These are phyloP conservation scores for Rhizopus arrhizus DNA, from an alignment of 371 early-diverging fungal species.

Conservation along the genomic window DNA sequence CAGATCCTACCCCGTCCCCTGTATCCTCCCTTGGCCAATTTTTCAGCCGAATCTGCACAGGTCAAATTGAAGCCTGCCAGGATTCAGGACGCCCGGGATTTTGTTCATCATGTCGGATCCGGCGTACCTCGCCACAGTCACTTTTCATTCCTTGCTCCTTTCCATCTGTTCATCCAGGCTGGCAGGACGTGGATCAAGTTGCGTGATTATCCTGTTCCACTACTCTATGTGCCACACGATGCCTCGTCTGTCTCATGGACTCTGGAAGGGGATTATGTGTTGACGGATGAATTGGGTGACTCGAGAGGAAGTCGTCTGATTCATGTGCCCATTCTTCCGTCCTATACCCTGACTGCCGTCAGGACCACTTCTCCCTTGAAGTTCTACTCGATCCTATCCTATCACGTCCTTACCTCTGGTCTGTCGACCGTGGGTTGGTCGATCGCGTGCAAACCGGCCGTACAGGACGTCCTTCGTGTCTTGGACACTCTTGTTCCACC, in stretches of 20 bases:
- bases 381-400: slow-evolving; percentile 53
- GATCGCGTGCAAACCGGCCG: slow-evolving; percentile 54
- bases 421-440: slow-evolving; percentile 52
- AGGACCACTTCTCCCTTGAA: slow-evolving; percentile 62
- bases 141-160: slow-evolving; percentile 58
- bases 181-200: slow-evolving; percentile 43
- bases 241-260: slow-evolving; percentile 23
- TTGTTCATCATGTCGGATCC: slow-evolving; percentile 56
- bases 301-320: slow-evolving; percentile 25
- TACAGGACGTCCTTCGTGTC: slow-evolving; percentile 60
- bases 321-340: slow-evolving; percentile 16
- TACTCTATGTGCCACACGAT: slow-evolving; percentile 49
- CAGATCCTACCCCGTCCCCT: slow-evolving; percentile 14
- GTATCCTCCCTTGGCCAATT: slow-evolving; percentile 42
- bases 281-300: slow-evolving; percentile 37
- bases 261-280: slow-evolving; percentile 29
- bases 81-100: slow-evolving; percentile 48
- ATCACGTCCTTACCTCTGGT: slow-evolving; percentile 32
- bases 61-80: slow-evolving; percentile 36
- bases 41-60: slow-evolving; percentile 26
- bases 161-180: slow-evolving; percentile 41
- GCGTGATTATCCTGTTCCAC: slow-evolving; percentile 59
- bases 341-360: slow-evolving; percentile 37
- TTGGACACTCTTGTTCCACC: slow-evolving; percentile 58
- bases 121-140: slow-evolving; percentile 47